phyloP scores from a whole-genome alignment of 257 asterid genomes.

The Prunella vulgaris region DNA sequence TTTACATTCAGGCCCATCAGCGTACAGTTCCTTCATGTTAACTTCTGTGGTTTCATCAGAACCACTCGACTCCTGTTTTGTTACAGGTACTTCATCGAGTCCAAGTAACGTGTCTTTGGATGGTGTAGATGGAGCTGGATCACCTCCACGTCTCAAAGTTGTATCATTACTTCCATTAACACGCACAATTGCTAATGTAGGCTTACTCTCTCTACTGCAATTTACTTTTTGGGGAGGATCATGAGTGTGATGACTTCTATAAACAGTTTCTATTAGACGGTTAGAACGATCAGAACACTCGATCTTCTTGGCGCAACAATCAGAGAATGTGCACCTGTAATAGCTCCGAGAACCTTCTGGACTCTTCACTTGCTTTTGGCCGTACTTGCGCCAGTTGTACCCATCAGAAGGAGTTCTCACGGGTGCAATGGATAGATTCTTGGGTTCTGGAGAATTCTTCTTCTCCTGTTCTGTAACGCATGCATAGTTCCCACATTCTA shows the following conservation, averaged over 20 bases:
- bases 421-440: constrained; percentile 35
- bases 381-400: constrained; percentile 95
- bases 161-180: constrained; percentile 32
- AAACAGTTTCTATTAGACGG: constrained; percentile 61
- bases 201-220: constrained; percentile 43
- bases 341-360: constrained; percentile 95
- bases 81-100: constrained; percentile 30
- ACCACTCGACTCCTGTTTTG: constrained; percentile 46
- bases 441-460: constrained; percentile 30
- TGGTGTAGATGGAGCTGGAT: constrained; percentile 39
- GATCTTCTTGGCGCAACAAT: constrained; percentile 81
- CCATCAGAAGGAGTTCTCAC: constrained; percentile 64
- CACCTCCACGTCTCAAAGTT: constrained; percentile 21
- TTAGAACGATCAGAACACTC: constrained; percentile 64
- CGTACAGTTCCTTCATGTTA: constrained; percentile 40
- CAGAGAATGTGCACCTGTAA: constrained; percentile 80
- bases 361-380: constrained; percentile 95
- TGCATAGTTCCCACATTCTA: constrained; percentile 29
- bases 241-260: constrained; percentile 78
- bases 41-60: constrained; percentile 55
- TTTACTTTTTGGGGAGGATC: constrained; percentile 73
- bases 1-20: constrained; percentile 49
- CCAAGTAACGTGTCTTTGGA: constrained; percentile 37
- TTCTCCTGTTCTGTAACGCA: constrained; percentile 30
- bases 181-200: constrained; percentile 29